Conservation (phyloP, 805 yeast species). For the Lipomyces yamadae region DNA sequence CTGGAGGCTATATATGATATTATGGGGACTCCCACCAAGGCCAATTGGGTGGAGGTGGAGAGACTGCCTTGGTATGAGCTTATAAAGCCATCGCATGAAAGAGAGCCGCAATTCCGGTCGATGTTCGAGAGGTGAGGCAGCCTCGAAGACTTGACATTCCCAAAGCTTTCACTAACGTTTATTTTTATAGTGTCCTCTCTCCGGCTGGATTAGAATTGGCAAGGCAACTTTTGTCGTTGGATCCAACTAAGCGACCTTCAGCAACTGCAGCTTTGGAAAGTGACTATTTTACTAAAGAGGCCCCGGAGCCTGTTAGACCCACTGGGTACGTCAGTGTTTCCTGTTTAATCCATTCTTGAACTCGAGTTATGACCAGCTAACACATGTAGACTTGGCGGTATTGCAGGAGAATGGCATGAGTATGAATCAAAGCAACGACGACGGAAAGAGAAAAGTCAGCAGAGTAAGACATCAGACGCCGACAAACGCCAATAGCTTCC, state of each 20-base stretch:
- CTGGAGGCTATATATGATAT: slow-evolving; percentile 73
- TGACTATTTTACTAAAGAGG: slow-evolving; percentile 72
- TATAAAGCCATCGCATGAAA: slow-evolving; percentile 60
- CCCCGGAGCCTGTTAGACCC: slow-evolving; percentile 61
- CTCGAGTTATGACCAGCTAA: background rate
- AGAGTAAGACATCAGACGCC: background rate
- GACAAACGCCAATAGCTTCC: background rate
- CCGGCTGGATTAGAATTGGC: slow-evolving; percentile 64
- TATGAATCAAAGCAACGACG: slow-evolving; percentile 86
- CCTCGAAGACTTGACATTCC: background rate
- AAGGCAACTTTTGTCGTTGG: slow-evolving; percentile 60
- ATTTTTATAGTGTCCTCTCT: slow-evolving; percentile 18
- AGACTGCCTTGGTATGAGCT: slow-evolving; percentile 92
- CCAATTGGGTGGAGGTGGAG: slow-evolving; percentile 78
- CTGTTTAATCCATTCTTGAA: background rate
- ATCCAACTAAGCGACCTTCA: slow-evolving; percentile 69
- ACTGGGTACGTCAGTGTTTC: slow-evolving; percentile 42
- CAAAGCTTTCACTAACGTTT: background rate
- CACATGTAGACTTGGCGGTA: slow-evolving; percentile 49
- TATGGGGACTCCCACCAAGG: slow-evolving; percentile 82
- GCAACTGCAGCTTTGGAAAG: slow-evolving; percentile 74
- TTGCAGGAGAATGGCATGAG: slow-evolving; percentile 93
- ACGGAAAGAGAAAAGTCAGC: slow-evolving; percentile 37
- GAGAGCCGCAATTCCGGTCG: slow-evolving; percentile 48
- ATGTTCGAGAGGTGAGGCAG: slow-evolving; percentile 49